Percentiles rank a stretch among this genome's conserved stretches.
phyloP scores from a whole-genome alignment of 148 eudicot species.

The Rhododendron kiyosumense region DNA sequence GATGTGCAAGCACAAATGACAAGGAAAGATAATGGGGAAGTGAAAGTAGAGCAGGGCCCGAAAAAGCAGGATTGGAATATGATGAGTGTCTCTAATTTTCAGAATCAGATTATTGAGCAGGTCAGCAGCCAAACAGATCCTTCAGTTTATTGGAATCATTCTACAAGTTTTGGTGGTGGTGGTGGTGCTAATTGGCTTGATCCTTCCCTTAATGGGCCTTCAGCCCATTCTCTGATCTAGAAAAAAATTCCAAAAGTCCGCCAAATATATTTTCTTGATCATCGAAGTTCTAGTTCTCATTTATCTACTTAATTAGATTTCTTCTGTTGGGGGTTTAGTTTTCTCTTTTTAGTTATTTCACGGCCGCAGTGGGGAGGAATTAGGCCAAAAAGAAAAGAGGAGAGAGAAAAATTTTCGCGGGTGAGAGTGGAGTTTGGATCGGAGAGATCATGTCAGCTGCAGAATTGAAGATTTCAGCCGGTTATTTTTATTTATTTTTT shows the following conservation, averaged over 20 bases:
- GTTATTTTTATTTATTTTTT: background rate
- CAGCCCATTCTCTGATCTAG: slow-evolving; percentile 68
- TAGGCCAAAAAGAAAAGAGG: background rate
- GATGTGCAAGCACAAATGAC: slow-evolving; percentile 24
- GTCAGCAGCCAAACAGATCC: slow-evolving; percentile 35
- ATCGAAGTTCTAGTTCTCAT: background rate
- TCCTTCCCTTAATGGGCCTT: slow-evolving; percentile 55
- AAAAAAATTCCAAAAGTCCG: background rate
- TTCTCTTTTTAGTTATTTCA: background rate
- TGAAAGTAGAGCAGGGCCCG: slow-evolving; percentile 39
- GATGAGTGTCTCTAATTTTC: background rate
- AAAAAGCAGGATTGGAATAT: slow-evolving; percentile 24
- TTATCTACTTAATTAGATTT: background rate
- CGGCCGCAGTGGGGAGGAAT: background rate
- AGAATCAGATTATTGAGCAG: slow-evolving; percentile 28
- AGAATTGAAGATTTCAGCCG: slow-evolving; percentile 20
- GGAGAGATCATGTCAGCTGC: slow-evolving; percentile 81
- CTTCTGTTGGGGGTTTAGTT: background rate
- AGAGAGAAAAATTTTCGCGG: background rate
- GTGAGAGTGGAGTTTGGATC: slow-evolving; percentile 50
- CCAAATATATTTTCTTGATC: slow-evolving; percentile 1
- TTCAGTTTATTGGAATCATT: slow-evolving; percentile 40
- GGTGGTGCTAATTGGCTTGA: slow-evolving; percentile 47
- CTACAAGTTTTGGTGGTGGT: slow-evolving; percentile 18
- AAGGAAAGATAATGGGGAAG: slow-evolving; percentile 19